Evolutionary conservation across 169 alveolate genomes (phyloP), one percentile per base, ranked within the genome.

Genomic region (Eimeria brunetti): DNA sequence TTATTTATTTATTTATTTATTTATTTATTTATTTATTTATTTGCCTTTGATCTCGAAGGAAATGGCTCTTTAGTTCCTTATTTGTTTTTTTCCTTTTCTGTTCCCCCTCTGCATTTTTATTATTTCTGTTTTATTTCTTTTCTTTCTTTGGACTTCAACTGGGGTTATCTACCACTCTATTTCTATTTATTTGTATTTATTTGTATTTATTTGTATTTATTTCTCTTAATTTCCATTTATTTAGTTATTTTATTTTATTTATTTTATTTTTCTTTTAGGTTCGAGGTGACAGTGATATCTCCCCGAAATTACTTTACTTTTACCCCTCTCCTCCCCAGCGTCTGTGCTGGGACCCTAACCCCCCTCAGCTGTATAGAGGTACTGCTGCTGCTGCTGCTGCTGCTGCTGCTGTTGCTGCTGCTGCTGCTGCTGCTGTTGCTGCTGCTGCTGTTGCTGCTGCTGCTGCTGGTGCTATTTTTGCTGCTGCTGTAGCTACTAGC

Each of bases 271-370:
- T 22, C 22, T 69, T 73, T 41, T 53, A 89, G 95, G 60, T 95
- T 89, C 62, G 96, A 95, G 9, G 89, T 95, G 60, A 75, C 91
- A 27, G 89, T 89, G 46, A 41, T 95, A 20, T 95, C 97, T 16
- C 97, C 97, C 36, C 93, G 97, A 14, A 95, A 95, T 49, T 95
- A 91, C 64, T 95, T 95, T 84, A 84, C 94, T 18, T 95, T 95
- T 36, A 95, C 97, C 64, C 97, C 97, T 30, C 94, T 95, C 14
- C 94, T 95, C 27, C 97, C 97, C 49, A 90, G 96, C 41, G 97
- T 95, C 73, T 89, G 95, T 67, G 85, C 96, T 9, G 97, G 97
- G n/a, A 95, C 97, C 9, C 95, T 95, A 46, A 69, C 97, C 18
- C 94, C 96, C n/a, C 85, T 64, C 83, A 44, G 93, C 69, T 95